phyloP scores from a whole-genome alignment of 768 basidiomycete species.

The Crassisporium funariophilum region DNA sequence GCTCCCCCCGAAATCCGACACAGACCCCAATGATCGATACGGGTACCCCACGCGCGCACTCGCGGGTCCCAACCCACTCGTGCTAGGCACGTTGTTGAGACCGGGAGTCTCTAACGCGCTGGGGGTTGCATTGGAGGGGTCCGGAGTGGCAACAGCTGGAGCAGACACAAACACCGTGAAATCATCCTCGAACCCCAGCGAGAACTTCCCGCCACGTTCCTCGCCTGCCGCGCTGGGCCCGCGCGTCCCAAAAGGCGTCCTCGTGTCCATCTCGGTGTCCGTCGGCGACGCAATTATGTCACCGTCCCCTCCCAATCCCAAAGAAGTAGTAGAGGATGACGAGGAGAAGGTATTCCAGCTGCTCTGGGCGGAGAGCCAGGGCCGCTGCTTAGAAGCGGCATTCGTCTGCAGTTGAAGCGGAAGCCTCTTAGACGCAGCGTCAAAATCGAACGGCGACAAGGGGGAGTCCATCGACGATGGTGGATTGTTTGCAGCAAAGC shows the following conservation, averaged over 20 bases:
- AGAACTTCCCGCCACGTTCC: constrained; percentile 14
- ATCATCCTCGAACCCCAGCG: constrained; percentile 71
- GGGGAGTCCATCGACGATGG: constrained; percentile 5
- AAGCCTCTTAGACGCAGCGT: neutral
- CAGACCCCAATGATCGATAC: constrained; percentile 59
- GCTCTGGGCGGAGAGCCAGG: too few species aligned
- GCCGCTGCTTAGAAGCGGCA: too few species aligned
- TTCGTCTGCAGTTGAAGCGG: neutral
- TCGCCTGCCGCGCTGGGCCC: neutral
- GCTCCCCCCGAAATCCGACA: constrained; percentile 57
- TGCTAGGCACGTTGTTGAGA: too few species aligned
- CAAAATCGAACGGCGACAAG: constrained; percentile 10
- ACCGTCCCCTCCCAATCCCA: too few species aligned
- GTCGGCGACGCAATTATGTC: too few species aligned
- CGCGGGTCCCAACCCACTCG: constrained; percentile 2
- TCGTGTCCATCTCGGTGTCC: constrained; percentile 5
- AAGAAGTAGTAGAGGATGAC: too few species aligned
- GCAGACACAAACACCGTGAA: constrained; percentile 77
- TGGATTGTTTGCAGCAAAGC: too few species aligned
- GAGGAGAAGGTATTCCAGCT: too few species aligned
- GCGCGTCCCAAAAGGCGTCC: constrained; percentile 11
- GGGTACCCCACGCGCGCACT: constrained; percentile 12
- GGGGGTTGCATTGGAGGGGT: constrained; percentile 4
- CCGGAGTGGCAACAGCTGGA: too few species aligned
- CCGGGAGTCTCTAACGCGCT: constrained; percentile 1